Evolutionary conservation across 192 early-diverging fungal species (phyloP), one percentile per base, ranked within the genome.

Genomic region (Backusella psychrophila): DNA sequence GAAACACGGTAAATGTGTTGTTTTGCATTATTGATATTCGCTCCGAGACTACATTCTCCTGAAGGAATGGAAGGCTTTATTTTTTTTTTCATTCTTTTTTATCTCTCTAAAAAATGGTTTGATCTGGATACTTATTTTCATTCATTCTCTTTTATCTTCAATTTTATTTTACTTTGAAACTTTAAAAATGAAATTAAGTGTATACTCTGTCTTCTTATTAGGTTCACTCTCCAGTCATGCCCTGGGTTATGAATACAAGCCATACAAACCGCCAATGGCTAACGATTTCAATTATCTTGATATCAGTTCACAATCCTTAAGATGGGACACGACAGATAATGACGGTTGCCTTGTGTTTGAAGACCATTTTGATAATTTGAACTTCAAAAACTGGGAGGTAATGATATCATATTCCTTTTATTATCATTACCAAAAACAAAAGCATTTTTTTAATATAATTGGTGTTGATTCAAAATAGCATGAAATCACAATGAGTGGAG

Each of bases 311-410:
- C 23, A 63, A 26, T 8, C 56, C 23, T 63, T 63, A 26, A 63
- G 23, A n/a, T 63, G 56, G 56, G 56, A 63, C 12, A 63, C 56
- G 23, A 63, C 56, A 29, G 66, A 68, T n/a, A 66, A 59, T 6
- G 34, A 73, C 36, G 33, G 59, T 8, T 81, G 80, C 35, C 72
- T 81, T 23, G 73, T 81, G n/a, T 81, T 81, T 44, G 75, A 81
- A 69, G 80, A 81, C 63, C 72, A 77, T 70, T 81, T 81, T 49
- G 52, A 74, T 68, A 59, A 46, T 19, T 77, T 81, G 15, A 68
- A 81, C 44, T 59, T 77, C 7, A 74, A 73, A 21, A 73, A 71
- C 41, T 81, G 80, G 80, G 67, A 80, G 75, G 79, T 80, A 80
- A 42, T 69, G 46, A 49, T 31, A 26, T 39, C n/a, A 72, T 29